Evolutionary conservation across 768 basidiomycete species (phyloP).

Genomic region (Ramaria rubella): DNA sequence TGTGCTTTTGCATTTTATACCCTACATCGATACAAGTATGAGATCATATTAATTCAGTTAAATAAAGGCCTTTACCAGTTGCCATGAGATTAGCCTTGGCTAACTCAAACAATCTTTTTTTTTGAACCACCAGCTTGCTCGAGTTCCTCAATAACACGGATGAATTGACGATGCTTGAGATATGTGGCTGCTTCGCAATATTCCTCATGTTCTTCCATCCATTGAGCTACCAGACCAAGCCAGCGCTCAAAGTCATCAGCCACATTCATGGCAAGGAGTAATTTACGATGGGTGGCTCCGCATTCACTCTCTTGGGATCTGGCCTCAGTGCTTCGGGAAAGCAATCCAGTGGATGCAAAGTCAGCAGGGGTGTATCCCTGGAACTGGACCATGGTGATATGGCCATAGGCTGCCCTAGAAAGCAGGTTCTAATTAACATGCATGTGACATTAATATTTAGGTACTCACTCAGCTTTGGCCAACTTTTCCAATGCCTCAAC

Average conservation of each 20-base stretch:
- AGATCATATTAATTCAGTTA: no score
- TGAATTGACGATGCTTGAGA: constrained; percentile 14
- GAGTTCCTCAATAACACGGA: constrained; percentile 21
- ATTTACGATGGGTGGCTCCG: neutral
- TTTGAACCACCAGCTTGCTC: constrained; percentile 26
- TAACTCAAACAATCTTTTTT: constrained; percentile 27
- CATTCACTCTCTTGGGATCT: neutral
- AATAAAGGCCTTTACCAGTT: no score
- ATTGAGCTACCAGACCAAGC: constrained; percentile 12
- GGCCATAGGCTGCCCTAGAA: neutral
- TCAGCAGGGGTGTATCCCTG: neutral
- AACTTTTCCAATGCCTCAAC: neutral
- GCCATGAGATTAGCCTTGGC: constrained; percentile 21
- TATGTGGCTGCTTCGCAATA: constrained; percentile 12
- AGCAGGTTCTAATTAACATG: neutral
- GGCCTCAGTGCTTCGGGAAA: neutral
- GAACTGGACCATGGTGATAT: neutral
- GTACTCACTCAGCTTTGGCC: neutral
- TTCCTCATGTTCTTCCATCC: constrained; percentile 10
- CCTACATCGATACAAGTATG: constrained; percentile 21
- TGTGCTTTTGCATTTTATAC: constrained; percentile 29
- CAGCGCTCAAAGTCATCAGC: no score
- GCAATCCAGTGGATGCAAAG: neutral
- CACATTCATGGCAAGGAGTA: neutral
- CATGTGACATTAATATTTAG: neutral